Percentiles rank a stretch among this genome's conserved stretches.
Evolutionary conservation across 345 rosid genomes (phyloP).

Genomic region (Trapa incisa): DNA sequence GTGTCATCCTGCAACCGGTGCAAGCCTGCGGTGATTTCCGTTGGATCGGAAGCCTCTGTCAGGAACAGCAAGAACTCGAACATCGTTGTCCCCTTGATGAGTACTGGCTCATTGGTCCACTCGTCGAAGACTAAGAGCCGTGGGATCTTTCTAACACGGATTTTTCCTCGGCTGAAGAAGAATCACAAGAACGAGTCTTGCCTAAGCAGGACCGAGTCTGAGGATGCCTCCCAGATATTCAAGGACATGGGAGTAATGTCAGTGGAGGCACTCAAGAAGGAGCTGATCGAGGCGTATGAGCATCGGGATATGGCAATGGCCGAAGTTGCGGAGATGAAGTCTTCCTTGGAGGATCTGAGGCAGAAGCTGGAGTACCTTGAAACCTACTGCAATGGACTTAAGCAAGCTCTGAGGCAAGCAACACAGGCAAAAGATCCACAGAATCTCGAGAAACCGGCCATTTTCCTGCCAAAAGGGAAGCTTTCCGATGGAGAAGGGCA

Average conservation of each 20-base stretch:
- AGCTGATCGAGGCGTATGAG: conserved; percentile 63
- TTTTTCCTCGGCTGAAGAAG: conserved; percentile 66
- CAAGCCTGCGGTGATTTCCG: conserved; percentile 35
- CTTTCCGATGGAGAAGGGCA: conserved; percentile 23
- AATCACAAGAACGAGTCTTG: conserved; percentile 54
- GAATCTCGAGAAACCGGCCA: conserved; percentile 20
- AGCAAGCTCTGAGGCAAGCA: conserved; percentile 64
- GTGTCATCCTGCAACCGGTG: conserved; percentile 59
- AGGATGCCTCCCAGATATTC: conserved; percentile 54
- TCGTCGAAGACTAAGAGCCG: conserved; percentile 51
- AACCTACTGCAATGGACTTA: conserved; percentile 67
- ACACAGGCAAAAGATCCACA: conserved; percentile 27
- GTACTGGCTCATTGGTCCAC: conserved; percentile 47
- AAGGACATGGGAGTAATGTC: conserved; percentile 50
- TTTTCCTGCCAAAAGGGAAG: conserved; percentile 25
- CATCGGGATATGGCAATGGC: conserved; percentile 56
- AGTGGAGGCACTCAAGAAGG: conserved; percentile 57
- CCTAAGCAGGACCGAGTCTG: conserved; percentile 60
- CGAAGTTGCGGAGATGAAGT: conserved; percentile 70
- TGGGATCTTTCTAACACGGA: conserved; percentile 60
- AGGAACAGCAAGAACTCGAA: conserved; percentile 47
- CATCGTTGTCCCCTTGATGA: conserved; percentile 59
- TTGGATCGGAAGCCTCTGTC: conserved; percentile 24
- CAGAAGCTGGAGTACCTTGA: conserved; percentile 79
- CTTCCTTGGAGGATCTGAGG: conserved; percentile 57